phyloP scores from a whole-genome alignment of 2,329 filamentous ascomycete genomes.

The Colletotrichum cordylinicola region DNA sequence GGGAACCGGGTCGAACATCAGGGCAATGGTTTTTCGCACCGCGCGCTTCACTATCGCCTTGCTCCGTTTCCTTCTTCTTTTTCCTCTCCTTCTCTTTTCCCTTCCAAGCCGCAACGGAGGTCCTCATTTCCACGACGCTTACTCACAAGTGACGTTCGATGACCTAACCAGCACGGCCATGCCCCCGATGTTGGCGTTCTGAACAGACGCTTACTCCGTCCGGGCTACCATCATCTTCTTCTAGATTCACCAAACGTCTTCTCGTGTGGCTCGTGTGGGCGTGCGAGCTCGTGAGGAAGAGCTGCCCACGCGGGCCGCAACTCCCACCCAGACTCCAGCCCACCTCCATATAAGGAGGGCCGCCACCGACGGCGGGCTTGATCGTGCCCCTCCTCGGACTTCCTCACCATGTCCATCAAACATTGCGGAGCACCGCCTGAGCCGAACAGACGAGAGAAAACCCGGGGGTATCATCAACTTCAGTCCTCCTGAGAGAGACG shows the following conservation, averaged over 20 bases:
- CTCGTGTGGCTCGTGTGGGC: conserved; percentile 7
- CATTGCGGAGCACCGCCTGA: conserved; percentile 11
- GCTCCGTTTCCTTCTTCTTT: neutral
- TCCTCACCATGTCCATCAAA: conserved; percentile 9
- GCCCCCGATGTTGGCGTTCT: neutral
- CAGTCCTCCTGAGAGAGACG: neutral
- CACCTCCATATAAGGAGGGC: conserved; percentile 12
- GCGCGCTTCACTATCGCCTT: neutral
- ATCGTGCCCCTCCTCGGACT: neutral
- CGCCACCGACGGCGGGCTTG: neutral
- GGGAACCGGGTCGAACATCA: conserved; percentile 10
- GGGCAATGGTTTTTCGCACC: conserved; percentile 4
- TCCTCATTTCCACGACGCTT: conserved; percentile 1
- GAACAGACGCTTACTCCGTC: neutral
- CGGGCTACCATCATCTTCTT: conserved; percentile 5
- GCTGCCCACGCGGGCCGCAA: neutral
- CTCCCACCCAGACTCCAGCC: neutral
- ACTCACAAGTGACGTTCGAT: conserved; percentile 15
- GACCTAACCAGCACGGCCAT: conserved; percentile 13
- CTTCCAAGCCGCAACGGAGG: neutral
- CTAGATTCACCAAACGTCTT: conserved; percentile 5
- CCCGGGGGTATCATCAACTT: neutral
- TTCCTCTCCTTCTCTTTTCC: neutral
- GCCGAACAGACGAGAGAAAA: neutral
- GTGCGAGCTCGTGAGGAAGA: neutral